These are phyloP conservation scores for Podila verticillata DNA, from an alignment of 192 early-diverging fungal genomes.

Conservation along the genomic window DNA sequence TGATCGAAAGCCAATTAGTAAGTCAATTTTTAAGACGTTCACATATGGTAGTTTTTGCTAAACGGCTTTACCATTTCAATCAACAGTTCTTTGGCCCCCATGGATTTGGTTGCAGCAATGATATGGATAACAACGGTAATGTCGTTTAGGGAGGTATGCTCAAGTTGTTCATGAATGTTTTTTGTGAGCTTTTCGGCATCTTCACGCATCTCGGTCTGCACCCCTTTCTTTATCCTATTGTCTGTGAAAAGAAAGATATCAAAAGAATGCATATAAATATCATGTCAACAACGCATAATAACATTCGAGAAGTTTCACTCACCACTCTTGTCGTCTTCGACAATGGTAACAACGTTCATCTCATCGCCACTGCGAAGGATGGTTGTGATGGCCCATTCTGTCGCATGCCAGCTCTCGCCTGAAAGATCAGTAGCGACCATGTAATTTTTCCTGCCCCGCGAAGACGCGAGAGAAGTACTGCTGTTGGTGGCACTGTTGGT, in stretches of 20 bases:
- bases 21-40: not conserved
- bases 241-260: slow-evolving; percentile 2
- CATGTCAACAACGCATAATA: too few species aligned
- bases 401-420: slow-evolving; percentile 61
- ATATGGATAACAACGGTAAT: slow-evolving; percentile 50
- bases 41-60: not conserved
- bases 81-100: slow-evolving; percentile 44
- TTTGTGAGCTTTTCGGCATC: slow-evolving; percentile 51
- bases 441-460: slow-evolving; percentile 50
- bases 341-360: slow-evolving; percentile 56
- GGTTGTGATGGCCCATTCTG: slow-evolving; percentile 62
- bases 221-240: slow-evolving; percentile 35
- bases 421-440: slow-evolving; percentile 62
- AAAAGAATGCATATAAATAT: too few species aligned
- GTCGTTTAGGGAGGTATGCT: slow-evolving; percentile 35
- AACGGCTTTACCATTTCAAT: slow-evolving; percentile 34
- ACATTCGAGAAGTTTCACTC: not conserved
- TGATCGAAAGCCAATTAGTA: not conserved
- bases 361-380: slow-evolving; percentile 60
- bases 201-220: slow-evolving; percentile 46
- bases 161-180: slow-evolving; percentile 47
- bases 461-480: not conserved
- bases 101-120: slow-evolving; percentile 47
- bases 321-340: slow-evolving; percentile 55
- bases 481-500: not conserved